These are phyloP conservation scores for Solidago caesia DNA, from an alignment of 129 eudicot genomes.

Conservation along the genomic window DNA sequence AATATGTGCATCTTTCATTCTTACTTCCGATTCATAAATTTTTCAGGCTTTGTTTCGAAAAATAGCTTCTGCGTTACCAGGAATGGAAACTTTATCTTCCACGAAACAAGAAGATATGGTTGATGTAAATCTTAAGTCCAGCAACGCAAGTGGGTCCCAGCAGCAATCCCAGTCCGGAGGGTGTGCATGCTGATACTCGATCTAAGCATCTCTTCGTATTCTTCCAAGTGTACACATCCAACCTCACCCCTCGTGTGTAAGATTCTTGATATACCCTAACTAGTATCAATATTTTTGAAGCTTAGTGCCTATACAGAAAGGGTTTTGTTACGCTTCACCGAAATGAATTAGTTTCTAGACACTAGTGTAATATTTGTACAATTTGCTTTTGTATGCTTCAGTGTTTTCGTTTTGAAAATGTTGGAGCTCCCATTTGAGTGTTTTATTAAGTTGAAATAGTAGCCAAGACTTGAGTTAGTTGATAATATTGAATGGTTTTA, in stretches of 20 bases:
- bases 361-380: not conserved
- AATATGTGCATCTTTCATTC: not conserved
- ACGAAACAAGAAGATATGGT: constrained; percentile 87
- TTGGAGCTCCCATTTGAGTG: not conserved
- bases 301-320: not conserved
- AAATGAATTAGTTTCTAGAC: not conserved
- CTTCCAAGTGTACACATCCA: not conserved
- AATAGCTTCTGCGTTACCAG: constrained; percentile 84
- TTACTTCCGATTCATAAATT: not conserved
- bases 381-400: not conserved
- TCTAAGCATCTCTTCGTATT: not conserved
- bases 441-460: constrained; percentile 4
- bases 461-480: not conserved
- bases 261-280: constrained; percentile 10
- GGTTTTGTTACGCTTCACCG: not conserved
- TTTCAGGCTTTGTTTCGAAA: constrained; percentile 70
- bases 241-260: not conserved
- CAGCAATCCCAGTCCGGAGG: constrained; percentile 67
- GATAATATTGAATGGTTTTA: not conserved
- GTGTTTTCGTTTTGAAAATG: not conserved
- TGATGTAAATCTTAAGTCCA: constrained; percentile 78
- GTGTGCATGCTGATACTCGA: constrained; percentile 53
- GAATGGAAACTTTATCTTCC: constrained; percentile 77
- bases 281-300: constrained; percentile 24
- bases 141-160: constrained; percentile 57